Evolutionary conservation across 116 monocot genomes (phyloP), one percentile per base, ranked within the genome.

Genomic region (Dioscorea cayenensis): DNA sequence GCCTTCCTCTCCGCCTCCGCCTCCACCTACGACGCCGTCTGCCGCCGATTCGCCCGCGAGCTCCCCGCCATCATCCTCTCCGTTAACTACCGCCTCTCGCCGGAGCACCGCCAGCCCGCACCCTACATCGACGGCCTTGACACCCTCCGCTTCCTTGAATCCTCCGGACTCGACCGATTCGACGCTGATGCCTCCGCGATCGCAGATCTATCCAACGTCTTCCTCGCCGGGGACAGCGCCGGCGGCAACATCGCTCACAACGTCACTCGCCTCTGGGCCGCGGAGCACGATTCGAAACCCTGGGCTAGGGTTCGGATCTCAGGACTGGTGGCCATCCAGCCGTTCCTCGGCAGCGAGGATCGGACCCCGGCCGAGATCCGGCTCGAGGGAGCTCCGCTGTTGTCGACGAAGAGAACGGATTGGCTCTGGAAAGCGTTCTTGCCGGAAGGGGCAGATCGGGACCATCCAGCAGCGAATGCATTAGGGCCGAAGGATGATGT

Each of bases 181-280:
- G 68, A 28, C 14, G 16, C 25, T 29, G 36, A 22, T 38, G 67
- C 74, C 5, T 51, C 72, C n/a, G 63, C 51, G 9, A 38, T 60
- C 3, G 69, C 72, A 25, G 85, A 89, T 48, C 74, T 76, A 25
- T 63, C 75, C 27, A 71, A 64, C 28, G 78, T 71, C 76, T 91
- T 91, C 75, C 62, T 91, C 63, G 75, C 75, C 36, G 91, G 95
- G 17, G 91, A 95, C 73, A 89, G 84, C 73, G 89, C 91, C 38
- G 91, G 89, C 4, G 91, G 35, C 19, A 95, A 95, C 82, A 83
- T 94, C 69, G 82, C 79, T 10, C 91, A 95, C 84, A 75, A 88
- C 75, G 82, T 84, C 12, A 76, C 89, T 19, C 70, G 80, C 19
- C 70, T 72, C 29, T 91, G 80, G 79, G 60, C 76, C 28, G 13